Base-by-base conservation (phyloP, 148 eudicot species). In the Linanthus parryae region DNA sequence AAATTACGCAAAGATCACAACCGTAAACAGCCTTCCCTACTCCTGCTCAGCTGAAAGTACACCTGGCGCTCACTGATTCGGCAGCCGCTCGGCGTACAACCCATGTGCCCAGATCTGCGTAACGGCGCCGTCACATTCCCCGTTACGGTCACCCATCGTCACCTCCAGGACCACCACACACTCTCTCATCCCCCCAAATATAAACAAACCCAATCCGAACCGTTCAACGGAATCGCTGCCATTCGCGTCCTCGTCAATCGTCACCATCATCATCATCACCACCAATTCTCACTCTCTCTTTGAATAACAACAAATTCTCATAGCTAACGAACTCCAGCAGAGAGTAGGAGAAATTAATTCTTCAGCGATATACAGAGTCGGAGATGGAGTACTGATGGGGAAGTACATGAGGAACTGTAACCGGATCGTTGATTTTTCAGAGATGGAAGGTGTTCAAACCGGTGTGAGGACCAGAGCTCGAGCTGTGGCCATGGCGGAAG, bases 41-140 rank as follows among this genome's bases (percentile, higher is more conserved):
- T 6, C 14, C 39, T 8, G 9, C 39, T 36, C 4, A 2, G 4
- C 16, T 17, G 3, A 15, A 45, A 22, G 1, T 2, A 27, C 34
- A 27, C 12, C 33, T 47, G 51, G 8, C 34, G 16, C 4, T 4
- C 11, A 8, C 11, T 4, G 18, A 47, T 47, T 27, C 9, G 34
- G 18, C 51, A 47, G 34, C 1, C 20, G 16, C 34, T 26, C 21
- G 20, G 34, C 34, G 4, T 47, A 27, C 10, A 52, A 25, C 34
- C 22, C n/a, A 19, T 45, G 25, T 8, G 9, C 23, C 14, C 44
- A 24, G 30, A 57, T 52, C 46, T 52, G n/a, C n/a, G 48, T 61
- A 62, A 76, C 78, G 82, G 78, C 67, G 74, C 77, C 77, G 74
- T 72, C 72, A 59, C 25, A 52, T 13, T 4, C 17, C 25, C 57